Percentiles rank a stretch among this genome's conserved stretches.
Conservation (phyloP, 2,329 filamentous ascomycete species). For the Aspergillus texensis region DNA sequence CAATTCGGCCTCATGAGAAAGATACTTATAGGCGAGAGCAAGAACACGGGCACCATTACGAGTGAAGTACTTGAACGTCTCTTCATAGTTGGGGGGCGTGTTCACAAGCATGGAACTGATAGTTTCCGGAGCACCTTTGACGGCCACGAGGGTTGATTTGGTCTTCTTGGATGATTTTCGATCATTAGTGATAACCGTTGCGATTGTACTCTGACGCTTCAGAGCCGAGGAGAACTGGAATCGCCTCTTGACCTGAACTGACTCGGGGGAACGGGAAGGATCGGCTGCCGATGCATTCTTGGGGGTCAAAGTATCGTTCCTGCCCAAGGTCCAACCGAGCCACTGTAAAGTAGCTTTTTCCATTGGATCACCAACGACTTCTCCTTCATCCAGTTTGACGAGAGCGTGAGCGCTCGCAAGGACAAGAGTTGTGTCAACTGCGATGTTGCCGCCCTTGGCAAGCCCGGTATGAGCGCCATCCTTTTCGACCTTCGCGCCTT, state of each 20-base stretch:
- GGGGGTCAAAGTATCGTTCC: slow-evolving; percentile 79
- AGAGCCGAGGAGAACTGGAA: slow-evolving; percentile 98
- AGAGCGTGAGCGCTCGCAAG: slow-evolving; percentile 93
- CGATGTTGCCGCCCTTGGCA: slow-evolving; percentile 68
- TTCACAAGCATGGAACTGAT: slow-evolving; percentile 89
- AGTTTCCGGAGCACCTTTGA: slow-evolving; percentile 96
- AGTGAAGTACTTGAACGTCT: slow-evolving; percentile 98
- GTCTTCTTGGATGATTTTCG: slow-evolving; percentile 72
- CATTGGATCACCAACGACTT: slow-evolving; percentile 98
- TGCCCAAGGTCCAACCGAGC: slow-evolving; percentile 89
- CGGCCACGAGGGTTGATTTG: slow-evolving; percentile 86
- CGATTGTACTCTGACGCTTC: slow-evolving; percentile 93
- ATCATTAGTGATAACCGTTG: slow-evolving; percentile 75
- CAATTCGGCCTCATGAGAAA: slow-evolving; percentile 79
- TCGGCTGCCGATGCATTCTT: slow-evolving; percentile 53
- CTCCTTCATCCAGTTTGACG: slow-evolving; percentile 94
- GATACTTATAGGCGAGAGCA: slow-evolving; percentile 89
- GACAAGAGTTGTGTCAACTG: slow-evolving; percentile 84
- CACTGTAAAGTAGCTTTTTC: slow-evolving; percentile 92
- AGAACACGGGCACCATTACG: slow-evolving; percentile 93
- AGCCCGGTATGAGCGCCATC: slow-evolving; percentile 85
- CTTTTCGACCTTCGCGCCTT: slow-evolving; percentile 67
- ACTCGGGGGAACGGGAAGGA: slow-evolving; percentile 58
- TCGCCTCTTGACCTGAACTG: slow-evolving; percentile 90
- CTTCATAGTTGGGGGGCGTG: slow-evolving; percentile 86